A percentile compares a stretch with the other conserved stretches of the same genome.
phyloP scores from a whole-genome alignment of 768 basidiomycete genomes.

The Boletales sp. region DNA sequence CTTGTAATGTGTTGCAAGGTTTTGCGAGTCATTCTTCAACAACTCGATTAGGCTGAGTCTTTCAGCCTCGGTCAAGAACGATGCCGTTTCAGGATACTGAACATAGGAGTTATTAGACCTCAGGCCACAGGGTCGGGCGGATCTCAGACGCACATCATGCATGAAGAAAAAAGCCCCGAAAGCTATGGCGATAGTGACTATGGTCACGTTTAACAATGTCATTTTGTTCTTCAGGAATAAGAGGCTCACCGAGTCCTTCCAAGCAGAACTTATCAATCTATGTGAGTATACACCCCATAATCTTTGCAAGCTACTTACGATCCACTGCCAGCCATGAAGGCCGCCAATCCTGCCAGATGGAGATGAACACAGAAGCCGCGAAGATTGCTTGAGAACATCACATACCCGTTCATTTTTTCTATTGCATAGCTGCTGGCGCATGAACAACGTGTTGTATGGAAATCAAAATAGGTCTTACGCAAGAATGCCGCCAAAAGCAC shows the following conservation, averaged over 20 bases:
- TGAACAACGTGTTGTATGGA: not conserved
- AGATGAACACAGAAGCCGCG: not conserved
- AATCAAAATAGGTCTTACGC: conserved; percentile 32
- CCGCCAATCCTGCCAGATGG: conserved; percentile 18
- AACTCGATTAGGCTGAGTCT: conserved; percentile 35
- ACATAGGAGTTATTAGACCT: not conserved
- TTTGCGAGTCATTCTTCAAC: conserved; percentile 43
- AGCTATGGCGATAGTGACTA: conserved; percentile 21
- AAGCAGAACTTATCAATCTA: conserved; percentile 25
- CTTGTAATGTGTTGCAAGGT: conserved; percentile 44
- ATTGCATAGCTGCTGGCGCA: conserved; percentile 31
- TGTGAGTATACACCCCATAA: conserved; percentile 5
- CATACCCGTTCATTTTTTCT: conserved; percentile 33
- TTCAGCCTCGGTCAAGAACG: conserved; percentile 48
- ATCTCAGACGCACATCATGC: conserved; percentile 41
- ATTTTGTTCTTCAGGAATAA: not conserved
- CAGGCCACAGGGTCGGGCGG: not conserved
- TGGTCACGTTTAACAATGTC: not conserved
- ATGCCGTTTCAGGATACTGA: conserved; percentile 57
- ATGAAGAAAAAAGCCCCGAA: conserved; percentile 43
- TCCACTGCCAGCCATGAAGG: conserved; percentile 37
- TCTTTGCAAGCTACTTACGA: conserved; percentile 22
- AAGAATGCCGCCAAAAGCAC: conserved; percentile 46
- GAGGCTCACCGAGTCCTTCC: conserved; percentile 25
- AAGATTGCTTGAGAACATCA: conserved; percentile 11